phyloP scores from a whole-genome alignment of 2,329 filamentous ascomycete genomes.

The Ceratocystis albifundus region DNA sequence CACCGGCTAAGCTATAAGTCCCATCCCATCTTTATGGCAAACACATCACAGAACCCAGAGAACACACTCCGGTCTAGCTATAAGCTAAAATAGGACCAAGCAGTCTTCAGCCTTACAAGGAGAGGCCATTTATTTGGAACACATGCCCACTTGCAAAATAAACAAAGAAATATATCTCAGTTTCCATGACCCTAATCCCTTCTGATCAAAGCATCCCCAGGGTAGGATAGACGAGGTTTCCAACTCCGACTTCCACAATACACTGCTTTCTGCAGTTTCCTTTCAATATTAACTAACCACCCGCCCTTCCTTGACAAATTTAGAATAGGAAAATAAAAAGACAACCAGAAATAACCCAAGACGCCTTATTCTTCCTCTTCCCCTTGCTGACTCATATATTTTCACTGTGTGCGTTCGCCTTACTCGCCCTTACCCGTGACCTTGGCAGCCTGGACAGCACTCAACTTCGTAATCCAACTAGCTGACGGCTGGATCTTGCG shows the following conservation, averaged over 20 bases:
- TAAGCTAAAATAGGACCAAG: too few relatives aligned
- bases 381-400: slow-evolving; percentile 39
- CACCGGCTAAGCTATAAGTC: too few relatives aligned
- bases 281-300: background rate
- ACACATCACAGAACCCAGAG: too few relatives aligned
- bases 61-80: too few relatives aligned
- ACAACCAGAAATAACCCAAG: background rate
- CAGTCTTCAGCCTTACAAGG: too few relatives aligned
- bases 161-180: too few relatives aligned
- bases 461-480: slow-evolving; percentile 94
- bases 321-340: background rate
- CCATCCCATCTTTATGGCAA: too few relatives aligned
- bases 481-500: slow-evolving; percentile 81
- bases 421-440: slow-evolving; percentile 52
- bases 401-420: slow-evolving; percentile 37
- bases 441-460: slow-evolving; percentile 88
- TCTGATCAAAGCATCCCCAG: too few relatives aligned
- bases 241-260: background rate
- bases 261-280: background rate
- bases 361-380: background rate
- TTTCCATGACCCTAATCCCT: too few relatives aligned
- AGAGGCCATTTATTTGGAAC: too few relatives aligned
- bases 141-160: too few relatives aligned
- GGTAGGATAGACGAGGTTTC: too few relatives aligned
- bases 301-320: background rate